Conservation (phyloP, 1,284 basidiomycete genomes). For the Tranzscheliella williamsii region DNA sequence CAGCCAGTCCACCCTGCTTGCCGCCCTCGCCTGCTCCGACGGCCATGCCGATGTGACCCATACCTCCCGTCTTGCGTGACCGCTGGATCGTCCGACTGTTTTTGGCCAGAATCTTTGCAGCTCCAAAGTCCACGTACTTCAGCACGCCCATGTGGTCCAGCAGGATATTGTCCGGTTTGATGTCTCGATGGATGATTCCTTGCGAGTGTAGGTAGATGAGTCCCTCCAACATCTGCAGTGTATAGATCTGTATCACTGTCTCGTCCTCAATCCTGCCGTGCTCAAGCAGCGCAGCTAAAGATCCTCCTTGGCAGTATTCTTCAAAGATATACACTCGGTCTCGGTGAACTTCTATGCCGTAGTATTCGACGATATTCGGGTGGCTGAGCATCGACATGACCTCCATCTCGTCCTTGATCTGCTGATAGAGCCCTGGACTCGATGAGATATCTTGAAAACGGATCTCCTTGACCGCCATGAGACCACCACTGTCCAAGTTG, state of each 20-base stretch:
- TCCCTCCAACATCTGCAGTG: constrained; percentile 95
- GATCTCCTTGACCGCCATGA: constrained; percentile 99
- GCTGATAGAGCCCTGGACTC: constrained; percentile 71
- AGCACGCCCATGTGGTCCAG: constrained; percentile 90
- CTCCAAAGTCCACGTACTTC: constrained; percentile 98
- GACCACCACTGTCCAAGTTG: constrained; percentile 91
- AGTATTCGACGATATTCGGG: constrained; percentile 98
- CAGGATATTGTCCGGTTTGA: constrained; percentile 98
- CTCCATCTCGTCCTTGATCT: constrained; percentile 94
- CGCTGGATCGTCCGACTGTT: constrained; percentile 71
- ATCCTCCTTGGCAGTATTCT: constrained; percentile 97
- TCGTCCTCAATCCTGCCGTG: constrained; percentile 97
- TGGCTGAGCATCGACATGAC: constrained; percentile 99
- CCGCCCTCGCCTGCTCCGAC: constrained; percentile 64
- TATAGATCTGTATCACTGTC: constrained; percentile 91
- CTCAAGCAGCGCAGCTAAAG: constrained; percentile 84
- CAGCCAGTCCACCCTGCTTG: constrained; percentile 52
- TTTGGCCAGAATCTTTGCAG: constrained; percentile 94
- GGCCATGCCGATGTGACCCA: constrained; percentile 32
- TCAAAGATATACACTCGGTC: constrained; percentile 99
- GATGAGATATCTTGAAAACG: constrained; percentile 85
- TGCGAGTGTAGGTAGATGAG: constrained; percentile 89
- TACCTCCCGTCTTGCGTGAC: constrained; percentile 35
- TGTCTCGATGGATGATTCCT: constrained; percentile 92
- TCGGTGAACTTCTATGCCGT: constrained; percentile 97